Evolutionary conservation across 176 grass and related monocot genomes (phyloP).

Genomic region (Elymus sibiricus): DNA sequence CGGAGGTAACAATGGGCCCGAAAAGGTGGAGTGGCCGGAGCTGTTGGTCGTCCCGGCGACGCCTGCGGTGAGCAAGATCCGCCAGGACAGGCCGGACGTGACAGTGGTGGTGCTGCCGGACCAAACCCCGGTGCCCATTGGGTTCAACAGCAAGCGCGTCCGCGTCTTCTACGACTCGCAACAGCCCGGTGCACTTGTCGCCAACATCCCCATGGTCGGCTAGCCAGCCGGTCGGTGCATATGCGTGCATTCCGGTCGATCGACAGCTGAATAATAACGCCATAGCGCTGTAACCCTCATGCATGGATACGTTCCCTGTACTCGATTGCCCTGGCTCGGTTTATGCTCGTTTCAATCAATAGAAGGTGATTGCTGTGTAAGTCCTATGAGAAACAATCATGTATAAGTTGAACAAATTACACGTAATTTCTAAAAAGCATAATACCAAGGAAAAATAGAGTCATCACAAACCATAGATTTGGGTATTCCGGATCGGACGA

Average conservation of each 20-base stretch:
- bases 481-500: too few relatives aligned
- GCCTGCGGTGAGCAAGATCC: slow-evolving; percentile 24
- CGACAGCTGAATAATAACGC: neutral
- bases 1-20: neutral
- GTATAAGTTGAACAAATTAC: too few relatives aligned
- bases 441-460: too few relatives aligned
- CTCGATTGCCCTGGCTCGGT: neutral
- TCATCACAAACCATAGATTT: too few relatives aligned
- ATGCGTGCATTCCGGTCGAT: neutral
- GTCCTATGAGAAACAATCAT: too few relatives aligned
- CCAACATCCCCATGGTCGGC: slow-evolving; percentile 25
- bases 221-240: neutral
- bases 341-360: neutral
- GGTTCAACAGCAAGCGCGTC: slow-evolving; percentile 24
- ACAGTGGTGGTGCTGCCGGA: slow-evolving; percentile 2
- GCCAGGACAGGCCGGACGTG: slow-evolving; percentile 28
- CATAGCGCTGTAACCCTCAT: neutral
- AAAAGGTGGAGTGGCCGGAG: slow-evolving; percentile 23
- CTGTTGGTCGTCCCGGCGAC: slow-evolving; percentile 28
- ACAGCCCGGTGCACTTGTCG: slow-evolving; percentile 11
- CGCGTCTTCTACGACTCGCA: slow-evolving; percentile 27
- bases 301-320: neutral
- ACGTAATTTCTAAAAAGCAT: too few relatives aligned
- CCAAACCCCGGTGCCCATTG: neutral
- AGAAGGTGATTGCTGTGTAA: neutral